Conservation (phyloP, 257 asterid genomes). For the Solanum arcanum region DNA sequence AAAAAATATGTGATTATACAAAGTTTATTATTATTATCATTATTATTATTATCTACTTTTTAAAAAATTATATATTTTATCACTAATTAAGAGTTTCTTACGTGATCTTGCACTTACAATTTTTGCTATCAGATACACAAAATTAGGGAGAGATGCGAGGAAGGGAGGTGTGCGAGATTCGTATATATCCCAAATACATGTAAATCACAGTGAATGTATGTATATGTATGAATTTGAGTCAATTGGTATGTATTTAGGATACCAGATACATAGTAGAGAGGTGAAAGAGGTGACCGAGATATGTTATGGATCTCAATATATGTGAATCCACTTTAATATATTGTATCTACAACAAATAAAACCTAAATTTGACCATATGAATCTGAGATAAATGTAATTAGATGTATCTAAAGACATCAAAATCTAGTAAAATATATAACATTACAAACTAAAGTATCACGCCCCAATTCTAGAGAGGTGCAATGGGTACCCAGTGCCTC, state of each 20-base stretch:
- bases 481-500: neutral
- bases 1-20: neutral
- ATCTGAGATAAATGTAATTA: no score
- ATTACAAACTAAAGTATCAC: neutral
- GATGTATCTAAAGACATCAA: rapidly evolving
- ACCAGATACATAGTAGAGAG: neutral
- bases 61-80: no score
- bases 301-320: neutral
- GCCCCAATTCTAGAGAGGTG: neutral
- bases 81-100: neutral
- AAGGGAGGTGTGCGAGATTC: neutral
- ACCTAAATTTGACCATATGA: neutral
- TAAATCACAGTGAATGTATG: neutral
- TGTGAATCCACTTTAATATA: no score
- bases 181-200: neutral
- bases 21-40: no score
- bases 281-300: neutral
- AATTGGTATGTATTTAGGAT: no score
- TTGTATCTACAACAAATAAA: neutral
- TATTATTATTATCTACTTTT: no score
- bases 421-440: no score
- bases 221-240: no score
- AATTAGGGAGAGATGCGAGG: neutral
- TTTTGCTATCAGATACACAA: neutral
- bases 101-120: neutral